Conservation (phyloP, 805 yeast species). For the Sugiyamaella floridensis region DNA sequence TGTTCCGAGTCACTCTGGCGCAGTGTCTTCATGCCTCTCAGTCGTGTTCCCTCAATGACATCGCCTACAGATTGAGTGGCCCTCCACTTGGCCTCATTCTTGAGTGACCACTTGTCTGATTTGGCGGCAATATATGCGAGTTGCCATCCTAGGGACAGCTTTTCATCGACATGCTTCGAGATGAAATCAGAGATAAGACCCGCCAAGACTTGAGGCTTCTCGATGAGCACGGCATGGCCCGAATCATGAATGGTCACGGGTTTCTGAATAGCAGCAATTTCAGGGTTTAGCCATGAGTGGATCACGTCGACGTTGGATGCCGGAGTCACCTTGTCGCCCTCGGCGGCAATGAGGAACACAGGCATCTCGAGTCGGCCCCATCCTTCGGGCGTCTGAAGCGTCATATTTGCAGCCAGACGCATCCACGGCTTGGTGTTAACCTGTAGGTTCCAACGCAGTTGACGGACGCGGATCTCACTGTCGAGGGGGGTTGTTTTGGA, state of each 20-base stretch:
- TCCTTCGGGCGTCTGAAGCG: conserved; percentile 39
- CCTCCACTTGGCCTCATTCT: conserved; percentile 69
- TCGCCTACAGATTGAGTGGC: conserved; percentile 41
- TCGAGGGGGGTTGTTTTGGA: conserved; percentile 28
- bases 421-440: conserved; percentile 49
- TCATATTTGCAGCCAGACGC: conserved; percentile 46
- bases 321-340: conserved; percentile 52
- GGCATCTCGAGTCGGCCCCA: conserved; percentile 38
- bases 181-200: conserved; percentile 57
- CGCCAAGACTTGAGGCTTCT: conserved; percentile 56
- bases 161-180: conserved; percentile 41
- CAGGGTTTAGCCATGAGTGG: conserved; percentile 25
- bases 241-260: conserved; percentile 36
- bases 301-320: conserved; percentile 31
- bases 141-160: conserved; percentile 67
- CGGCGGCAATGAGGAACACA: conserved; percentile 53
- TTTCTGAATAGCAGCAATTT: conserved; percentile 23
- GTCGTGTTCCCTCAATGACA: conserved; percentile 36
- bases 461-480: conserved; percentile 43
- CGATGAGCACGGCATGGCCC: conserved; percentile 60
- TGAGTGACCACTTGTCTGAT: conserved; percentile 72
- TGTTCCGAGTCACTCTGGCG: conserved; percentile 57
- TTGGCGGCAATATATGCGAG: conserved; percentile 43
- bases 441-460: conserved; percentile 66
- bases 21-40: conserved; percentile 69